Evolutionary conservation across 352 stramenopile genomes (phyloP).

Genomic region (Phytophthora europaea): DNA sequence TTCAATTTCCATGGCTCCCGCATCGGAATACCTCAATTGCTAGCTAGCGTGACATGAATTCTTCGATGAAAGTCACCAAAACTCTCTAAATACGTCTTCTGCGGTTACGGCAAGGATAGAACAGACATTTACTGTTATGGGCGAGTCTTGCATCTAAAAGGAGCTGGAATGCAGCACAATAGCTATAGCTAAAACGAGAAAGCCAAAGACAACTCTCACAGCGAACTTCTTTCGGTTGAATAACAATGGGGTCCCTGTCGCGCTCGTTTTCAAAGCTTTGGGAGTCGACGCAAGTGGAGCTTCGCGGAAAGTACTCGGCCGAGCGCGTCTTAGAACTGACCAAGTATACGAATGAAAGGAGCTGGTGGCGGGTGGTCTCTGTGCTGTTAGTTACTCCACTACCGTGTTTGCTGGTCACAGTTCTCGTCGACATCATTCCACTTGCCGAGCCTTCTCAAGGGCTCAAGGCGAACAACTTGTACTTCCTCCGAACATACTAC

Average conservation of each 20-base stretch:
- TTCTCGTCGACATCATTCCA: constrained; percentile 26
- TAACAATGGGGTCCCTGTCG: neutral
- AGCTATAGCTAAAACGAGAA: neutral
- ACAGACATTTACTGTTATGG: no score
- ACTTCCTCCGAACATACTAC: constrained; percentile 26
- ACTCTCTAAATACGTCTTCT: neutral
- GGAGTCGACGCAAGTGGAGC: constrained; percentile 33
- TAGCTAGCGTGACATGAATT: neutral
- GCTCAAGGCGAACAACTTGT: constrained; percentile 18
- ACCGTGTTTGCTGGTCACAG: constrained; percentile 28
- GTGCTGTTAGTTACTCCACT: constrained; percentile 27
- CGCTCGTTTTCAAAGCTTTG: constrained; percentile 9
- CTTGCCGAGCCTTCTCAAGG: constrained; percentile 21
- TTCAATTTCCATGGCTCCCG: constrained; percentile 6
- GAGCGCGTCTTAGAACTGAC: constrained; percentile 14
- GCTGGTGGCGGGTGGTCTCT: constrained; percentile 5
- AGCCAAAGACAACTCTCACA: neutral
- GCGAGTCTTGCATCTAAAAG: no score
- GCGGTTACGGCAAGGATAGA: no score
- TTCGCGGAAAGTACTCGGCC: constrained; percentile 28
- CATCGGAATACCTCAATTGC: neutral
- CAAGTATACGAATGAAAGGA: constrained; percentile 19
- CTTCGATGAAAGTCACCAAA: neutral
- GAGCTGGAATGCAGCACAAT: no score
- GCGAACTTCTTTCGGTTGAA: neutral